Percentiles rank a stretch among this genome's conserved stretches.
Evolutionary conservation across 495 filamentous ascomycete species (phyloP).

Genomic region (Endocarpon pusillum): DNA sequence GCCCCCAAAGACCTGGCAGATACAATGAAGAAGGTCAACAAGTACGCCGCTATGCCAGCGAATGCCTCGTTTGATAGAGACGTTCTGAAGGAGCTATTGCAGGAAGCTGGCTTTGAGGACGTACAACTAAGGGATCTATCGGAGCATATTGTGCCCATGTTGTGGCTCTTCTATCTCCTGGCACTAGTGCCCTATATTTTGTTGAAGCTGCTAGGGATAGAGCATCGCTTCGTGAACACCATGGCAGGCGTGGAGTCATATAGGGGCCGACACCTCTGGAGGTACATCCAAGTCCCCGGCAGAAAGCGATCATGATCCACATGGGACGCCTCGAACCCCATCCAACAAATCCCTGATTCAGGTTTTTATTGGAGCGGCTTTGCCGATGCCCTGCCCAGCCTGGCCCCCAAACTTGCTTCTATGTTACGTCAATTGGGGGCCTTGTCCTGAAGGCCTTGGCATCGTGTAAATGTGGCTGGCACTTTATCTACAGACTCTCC

Average conservation of each 20-base stretch:
- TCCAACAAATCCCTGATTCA: neutral
- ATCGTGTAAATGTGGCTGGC: neutral
- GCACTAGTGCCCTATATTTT: slow-evolving; percentile 35
- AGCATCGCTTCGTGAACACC: slow-evolving; percentile 30
- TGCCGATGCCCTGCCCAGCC: neutral
- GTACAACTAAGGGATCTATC: slow-evolving; percentile 29
- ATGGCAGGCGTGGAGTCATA: slow-evolving; percentile 27
- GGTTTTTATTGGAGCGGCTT: neutral
- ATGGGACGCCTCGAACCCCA: too few species aligned
- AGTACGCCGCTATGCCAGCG: slow-evolving; percentile 31
- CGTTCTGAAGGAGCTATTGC: slow-evolving; percentile 20
- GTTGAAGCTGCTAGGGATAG: slow-evolving; percentile 26
- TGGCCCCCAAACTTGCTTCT: neutral
- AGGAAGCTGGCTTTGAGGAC: slow-evolving; percentile 34
- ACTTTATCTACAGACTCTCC: neutral
- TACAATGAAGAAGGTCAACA: slow-evolving; percentile 24
- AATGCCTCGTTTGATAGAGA: slow-evolving; percentile 17
- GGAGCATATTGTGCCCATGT: slow-evolving; percentile 33
- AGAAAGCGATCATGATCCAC: slow-evolving; percentile 16
- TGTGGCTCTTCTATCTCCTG: slow-evolving; percentile 31
- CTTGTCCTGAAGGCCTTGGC: neutral
- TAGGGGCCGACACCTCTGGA: slow-evolving; percentile 14
- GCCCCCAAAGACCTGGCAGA: slow-evolving; percentile 15
- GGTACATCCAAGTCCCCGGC: slow-evolving; percentile 23
- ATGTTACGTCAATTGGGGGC: neutral